Evolutionary conservation across 164 flowering plant genomes (phyloP).

Genomic region (Magnolia sinica): DNA sequence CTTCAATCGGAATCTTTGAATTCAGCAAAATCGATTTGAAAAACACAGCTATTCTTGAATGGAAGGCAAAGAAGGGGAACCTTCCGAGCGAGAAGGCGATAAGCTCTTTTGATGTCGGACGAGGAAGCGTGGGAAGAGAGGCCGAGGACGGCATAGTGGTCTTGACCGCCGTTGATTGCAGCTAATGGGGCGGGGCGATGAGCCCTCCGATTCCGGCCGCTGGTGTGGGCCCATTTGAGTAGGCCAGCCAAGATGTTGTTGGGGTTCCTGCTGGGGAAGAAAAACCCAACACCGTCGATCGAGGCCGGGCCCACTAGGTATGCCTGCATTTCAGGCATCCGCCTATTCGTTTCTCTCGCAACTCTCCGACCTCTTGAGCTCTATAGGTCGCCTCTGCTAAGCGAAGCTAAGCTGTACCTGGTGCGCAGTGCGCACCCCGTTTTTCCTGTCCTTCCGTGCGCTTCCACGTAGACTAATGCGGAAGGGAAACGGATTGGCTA

Average conservation of each 20-base stretch:
- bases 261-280: neutral
- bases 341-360: neutral
- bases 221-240: neutral
- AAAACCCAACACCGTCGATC: constrained; percentile 17
- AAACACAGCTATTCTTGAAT: neutral
- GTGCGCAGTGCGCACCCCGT: neutral
- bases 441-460: neutral
- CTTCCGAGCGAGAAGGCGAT: constrained; percentile 84
- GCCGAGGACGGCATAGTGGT: constrained; percentile 71
- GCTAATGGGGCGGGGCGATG: constrained; percentile 18
- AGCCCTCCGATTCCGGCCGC: constrained; percentile 7
- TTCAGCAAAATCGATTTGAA: neutral
- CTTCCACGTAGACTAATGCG: no score
- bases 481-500: no score
- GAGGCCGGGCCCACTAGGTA: constrained; percentile 38
- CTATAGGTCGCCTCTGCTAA: no score
- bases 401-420: neutral
- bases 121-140: constrained; percentile 45
- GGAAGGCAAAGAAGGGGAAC: constrained; percentile 22
- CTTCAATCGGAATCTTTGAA: neutral
- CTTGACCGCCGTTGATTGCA: constrained; percentile 40
- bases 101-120: constrained; percentile 66
- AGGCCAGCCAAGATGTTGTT: neutral
- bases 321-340: constrained; percentile 43
- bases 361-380: neutral